These are phyloP conservation scores for Tritrichomonas musculus DNA, from an alignment of 208 protist genomes.

Conservation along the genomic window DNA sequence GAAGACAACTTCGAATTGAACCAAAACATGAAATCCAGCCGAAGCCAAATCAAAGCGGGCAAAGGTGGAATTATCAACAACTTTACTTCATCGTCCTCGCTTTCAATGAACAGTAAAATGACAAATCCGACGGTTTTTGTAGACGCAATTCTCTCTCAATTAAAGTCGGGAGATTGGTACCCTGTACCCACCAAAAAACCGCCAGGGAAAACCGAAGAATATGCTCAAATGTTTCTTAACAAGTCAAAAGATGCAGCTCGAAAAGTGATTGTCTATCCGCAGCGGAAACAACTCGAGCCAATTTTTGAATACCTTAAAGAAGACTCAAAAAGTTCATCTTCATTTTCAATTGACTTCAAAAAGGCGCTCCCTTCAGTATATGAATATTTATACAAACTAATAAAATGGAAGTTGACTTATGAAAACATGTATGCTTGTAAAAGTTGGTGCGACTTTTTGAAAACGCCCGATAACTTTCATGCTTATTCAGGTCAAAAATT, in stretches of 20 bases:
- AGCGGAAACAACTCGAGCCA: too few species aligned
- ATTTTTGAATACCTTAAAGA: too few species aligned
- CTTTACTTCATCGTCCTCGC: background rate
- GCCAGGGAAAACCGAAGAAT: background rate
- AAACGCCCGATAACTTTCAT: background rate
- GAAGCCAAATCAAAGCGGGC: background rate
- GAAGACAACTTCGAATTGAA: background rate
- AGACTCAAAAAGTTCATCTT: too few species aligned
- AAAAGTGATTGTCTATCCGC: background rate
- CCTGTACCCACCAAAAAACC: background rate
- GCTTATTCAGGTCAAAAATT: conserved; percentile 15
- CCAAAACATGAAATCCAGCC: background rate
- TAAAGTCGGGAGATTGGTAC: background rate
- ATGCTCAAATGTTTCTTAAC: background rate
- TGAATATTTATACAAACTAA: background rate
- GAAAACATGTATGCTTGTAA: background rate
- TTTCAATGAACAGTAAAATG: too few species aligned
- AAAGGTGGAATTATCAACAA: background rate
- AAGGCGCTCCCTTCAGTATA: background rate
- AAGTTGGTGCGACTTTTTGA: background rate
- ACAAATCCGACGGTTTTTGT: background rate
- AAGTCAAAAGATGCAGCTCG: background rate
- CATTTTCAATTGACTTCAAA: too few species aligned
- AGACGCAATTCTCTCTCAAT: background rate
- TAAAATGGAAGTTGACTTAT: background rate